Evolutionary conservation across 2,329 filamentous ascomycete species (phyloP), one percentile per base, ranked within the genome.

Genomic region (Raffaelea arxii): DNA sequence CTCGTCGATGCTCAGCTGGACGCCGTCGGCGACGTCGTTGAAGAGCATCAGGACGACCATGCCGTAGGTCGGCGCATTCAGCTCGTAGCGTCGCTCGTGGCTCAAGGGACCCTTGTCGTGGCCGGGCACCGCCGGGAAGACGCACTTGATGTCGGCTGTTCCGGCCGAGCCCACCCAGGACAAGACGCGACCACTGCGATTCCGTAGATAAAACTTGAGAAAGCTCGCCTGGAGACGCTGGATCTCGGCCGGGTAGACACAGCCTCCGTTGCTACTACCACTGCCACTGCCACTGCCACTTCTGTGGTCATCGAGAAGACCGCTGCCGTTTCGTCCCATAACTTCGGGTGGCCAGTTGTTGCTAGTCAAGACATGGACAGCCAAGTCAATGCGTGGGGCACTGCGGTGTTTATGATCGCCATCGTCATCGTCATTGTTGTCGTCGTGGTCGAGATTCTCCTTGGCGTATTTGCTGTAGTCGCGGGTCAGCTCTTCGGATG

Each of bases 291-390:
- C 25, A 16, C 24, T 21, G 23, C 39, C 36, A 21, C 44, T 41
- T 49, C 65, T 68, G 16, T 69, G 68, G 35, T 71, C 67, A 62
- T 75, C 55, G 65, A 75, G 56, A 66, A 75, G 56, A 61, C 9
- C 9, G 9, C 9, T 9, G 9, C 9, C 27, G 9, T 72, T 55
- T 49, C 78, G 62, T 7, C 83, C 81, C 80, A 96, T 89, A 12
- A 88, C 79, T 56, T 96, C 90, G 54, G 89, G 79, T 2, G 92
- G 92, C 92, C 92, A 98, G 60, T 88, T 91, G 63, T 94, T 96
- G 55, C 83, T 90, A 1, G 90, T 96, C 35, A 98, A 75, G 25
- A 98, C 83, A 53, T 81, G 87, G 64, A 96, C 84, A 43, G 76
- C 77, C 22, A 98, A 74, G 41, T 97, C 92, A 24, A 91, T 78